Base-by-base conservation (phyloP, 148 eudicot genomes). In the Chenopodium suecicum region DNA sequence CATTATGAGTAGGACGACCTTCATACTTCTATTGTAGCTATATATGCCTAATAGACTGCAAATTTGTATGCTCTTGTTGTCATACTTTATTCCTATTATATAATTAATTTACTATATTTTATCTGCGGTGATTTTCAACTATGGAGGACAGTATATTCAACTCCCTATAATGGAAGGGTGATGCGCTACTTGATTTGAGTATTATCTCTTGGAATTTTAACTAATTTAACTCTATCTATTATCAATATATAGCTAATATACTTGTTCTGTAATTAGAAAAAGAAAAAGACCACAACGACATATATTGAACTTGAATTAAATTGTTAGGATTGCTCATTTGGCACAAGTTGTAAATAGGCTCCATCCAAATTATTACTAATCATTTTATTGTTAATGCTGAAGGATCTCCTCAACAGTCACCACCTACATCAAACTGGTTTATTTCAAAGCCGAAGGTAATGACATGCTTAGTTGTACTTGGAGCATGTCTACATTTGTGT, bases 151-250 rank as follows among this genome's bases (percentile, higher is more conserved):
- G 27, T 27, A 27, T 27, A 27, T 87, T 58, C 80, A 81, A 79
- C 93, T 90, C 70, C 98, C 97, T 41, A 56, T 83, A 23, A 89
- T 91, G 93, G 94, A 87, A 80, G 97, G 93, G 66, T 85, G 91
- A 90, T 79, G 86, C 79, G 17, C 81, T 91, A 60, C 50, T 88
- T 19, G 83, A 79, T 75, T 94, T 94, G 87, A 88, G 94, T 88
- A 63, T 75, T 47, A 29, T 80, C 20, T 63, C 56, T 73, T 3
- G 25, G 63, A 7, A 52, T 69, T 62, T 54, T 67, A 32, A 63
- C 73, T 65, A 12, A 20, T 29, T 44, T 70, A 37, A 12, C 46
- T 20, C 34, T 27, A 48, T 34, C 9, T 20, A n/a, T 50, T 9
- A 25, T 14, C 48, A 56, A 64, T 47, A 32, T 50, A 37, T 76